Conservation (phyloP, 352 stramenopile genomes). For the Thraustochytrium sp. region DNA sequence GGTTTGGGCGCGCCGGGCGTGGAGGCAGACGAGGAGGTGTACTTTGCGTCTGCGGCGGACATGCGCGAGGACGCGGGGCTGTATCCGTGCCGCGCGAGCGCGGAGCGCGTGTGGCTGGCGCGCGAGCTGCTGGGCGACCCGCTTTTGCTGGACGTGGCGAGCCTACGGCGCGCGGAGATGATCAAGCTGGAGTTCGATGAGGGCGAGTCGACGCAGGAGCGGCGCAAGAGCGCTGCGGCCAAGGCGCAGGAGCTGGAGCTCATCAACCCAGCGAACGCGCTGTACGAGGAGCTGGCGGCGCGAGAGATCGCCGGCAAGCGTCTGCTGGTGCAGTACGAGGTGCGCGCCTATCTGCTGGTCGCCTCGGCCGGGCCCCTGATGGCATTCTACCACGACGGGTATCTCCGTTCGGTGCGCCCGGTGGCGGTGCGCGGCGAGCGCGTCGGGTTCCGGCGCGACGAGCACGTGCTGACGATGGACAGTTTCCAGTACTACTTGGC, state of each 20-base stretch:
- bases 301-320: background rate
- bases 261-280: conserved; percentile 4
- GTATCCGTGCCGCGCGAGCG: background rate
- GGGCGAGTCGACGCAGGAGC: background rate
- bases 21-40: no score
- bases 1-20: background rate
- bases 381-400: conserved; percentile 43
- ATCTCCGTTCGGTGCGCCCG: background rate
- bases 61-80: background rate
- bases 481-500: conserved; percentile 38
- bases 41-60: background rate
- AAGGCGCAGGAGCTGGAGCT: conserved; percentile 5
- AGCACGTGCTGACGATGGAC: conserved; percentile 4
- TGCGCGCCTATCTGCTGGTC: conserved; percentile 35
- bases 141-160: conserved; percentile 22
- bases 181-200: conserved; percentile 31
- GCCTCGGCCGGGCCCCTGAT: background rate
- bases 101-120: background rate
- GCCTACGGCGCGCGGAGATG: background rate
- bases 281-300: background rate
- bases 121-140: background rate
- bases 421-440: background rate
- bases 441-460: background rate
- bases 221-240: background rate
- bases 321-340: background rate